These are phyloP conservation scores for Emericellopsis cladophorae DNA, from an alignment of 2,329 filamentous ascomycete genomes.

Conservation along the genomic window DNA sequence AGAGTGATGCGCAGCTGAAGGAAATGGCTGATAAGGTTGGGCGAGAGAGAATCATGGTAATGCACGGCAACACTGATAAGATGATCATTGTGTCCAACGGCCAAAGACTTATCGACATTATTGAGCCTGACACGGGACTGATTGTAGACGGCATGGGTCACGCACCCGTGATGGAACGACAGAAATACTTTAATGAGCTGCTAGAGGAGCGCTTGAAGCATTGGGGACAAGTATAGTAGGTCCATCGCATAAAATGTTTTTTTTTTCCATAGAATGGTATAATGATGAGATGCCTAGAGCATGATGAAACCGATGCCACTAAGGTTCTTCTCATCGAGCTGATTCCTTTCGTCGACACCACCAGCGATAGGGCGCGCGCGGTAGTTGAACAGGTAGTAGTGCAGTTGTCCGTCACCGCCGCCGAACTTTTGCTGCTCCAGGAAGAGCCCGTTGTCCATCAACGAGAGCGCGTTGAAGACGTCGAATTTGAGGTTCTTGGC, in stretches of 20 bases:
- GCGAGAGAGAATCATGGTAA: conserved; percentile 58
- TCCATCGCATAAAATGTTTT: background rate
- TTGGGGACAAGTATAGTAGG: conserved; percentile 11
- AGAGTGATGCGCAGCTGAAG: conserved; percentile 51
- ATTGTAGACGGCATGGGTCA: conserved; percentile 66
- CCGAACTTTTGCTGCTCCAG: conserved; percentile 91
- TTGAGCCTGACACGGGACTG: conserved; percentile 47
- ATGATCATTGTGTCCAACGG: conserved; percentile 68
- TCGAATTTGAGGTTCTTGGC: conserved; percentile 80
- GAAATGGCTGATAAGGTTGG: conserved; percentile 57
- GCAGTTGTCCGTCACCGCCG: conserved; percentile 82
- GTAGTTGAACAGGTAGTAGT: conserved; percentile 98
- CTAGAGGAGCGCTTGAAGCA: conserved; percentile 43
- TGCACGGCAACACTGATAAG: conserved; percentile 65
- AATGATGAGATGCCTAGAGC: conserved; percentile 23
- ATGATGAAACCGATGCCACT: conserved; percentile 88
- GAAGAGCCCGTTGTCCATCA: conserved; percentile 91
- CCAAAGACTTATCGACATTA: conserved; percentile 49
- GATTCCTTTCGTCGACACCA: conserved; percentile 69
- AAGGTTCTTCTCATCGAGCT: conserved; percentile 62
- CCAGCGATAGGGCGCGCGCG: conserved; percentile 73
- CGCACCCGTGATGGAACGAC: conserved; percentile 59
- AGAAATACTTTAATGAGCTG: conserved; percentile 53
- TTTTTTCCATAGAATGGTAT: background rate
- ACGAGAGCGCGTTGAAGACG: conserved; percentile 89